Evolutionary conservation across 495 filamentous ascomycete species (phyloP), one percentile per base, ranked within the genome.

Genomic region (Cudoniella acicularis): DNA sequence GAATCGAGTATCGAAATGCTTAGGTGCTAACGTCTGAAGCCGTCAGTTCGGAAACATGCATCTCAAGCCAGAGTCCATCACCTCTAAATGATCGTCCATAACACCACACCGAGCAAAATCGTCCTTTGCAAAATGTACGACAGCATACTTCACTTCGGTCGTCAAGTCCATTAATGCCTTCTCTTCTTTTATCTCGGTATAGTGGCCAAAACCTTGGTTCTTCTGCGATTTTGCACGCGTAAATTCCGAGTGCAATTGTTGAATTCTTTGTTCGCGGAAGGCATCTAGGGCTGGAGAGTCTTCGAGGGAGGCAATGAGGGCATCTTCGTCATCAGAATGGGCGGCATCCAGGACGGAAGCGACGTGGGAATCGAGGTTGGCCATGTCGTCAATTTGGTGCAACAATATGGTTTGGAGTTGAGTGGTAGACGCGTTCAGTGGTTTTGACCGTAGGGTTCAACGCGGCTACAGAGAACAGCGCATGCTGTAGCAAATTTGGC

Each of bases 71-170:
- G 17, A 49, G 10, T 16, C 16, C 10, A 66, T 61, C 49, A 80
- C 74, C 49, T 78, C 73, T 10, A 90, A 71, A 69, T 85, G 82
- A 23, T 69, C 67, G 65, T 88, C 85, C 87, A 90, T 89, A 49
- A 88, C 81, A 11, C 75, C 67, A 68, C 89, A 92, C 9, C 89
- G 81, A 4, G 77, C 74, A 70, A 92, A 92, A 67, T 91, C 88
- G 6, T 83, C 73, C 67, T 90, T 87, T 60, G 79, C 83, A 73
- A 92, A 92, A 70, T 92, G 89, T 23, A 91, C 82, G 0, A 91
- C 77, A 60, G 83, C 85, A 30, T 79, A 73, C 57, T 85, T 79
- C 0, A 78, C 57, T 27, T 74, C 73, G 10, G 88, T 91, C 3
- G 87, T 90, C 52, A 87, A 80, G 58, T 88, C 83, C 66, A 92